A percentile compares a stretch with the other conserved stretches of the same genome.
These are phyloP conservation scores for Zarea fungicola DNA, from an alignment of 2,329 filamentous ascomycete genomes.

Conservation along the genomic window DNA sequence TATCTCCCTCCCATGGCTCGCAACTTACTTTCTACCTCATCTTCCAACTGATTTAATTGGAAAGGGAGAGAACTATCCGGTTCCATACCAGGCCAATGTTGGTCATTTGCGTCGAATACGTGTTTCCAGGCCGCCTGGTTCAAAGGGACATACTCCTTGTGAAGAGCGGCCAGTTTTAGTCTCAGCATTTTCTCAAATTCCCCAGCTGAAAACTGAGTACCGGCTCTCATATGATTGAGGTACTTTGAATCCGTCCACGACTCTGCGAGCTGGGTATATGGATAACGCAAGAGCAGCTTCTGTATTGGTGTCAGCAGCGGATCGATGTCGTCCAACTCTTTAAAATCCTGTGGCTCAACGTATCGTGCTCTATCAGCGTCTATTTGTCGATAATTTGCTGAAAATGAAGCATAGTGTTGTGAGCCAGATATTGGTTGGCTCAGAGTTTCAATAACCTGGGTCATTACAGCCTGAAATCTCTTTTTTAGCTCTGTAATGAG, in stretches of 20 bases:
- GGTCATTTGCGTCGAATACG: too few species aligned
- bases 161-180: neutral
- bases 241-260: neutral
- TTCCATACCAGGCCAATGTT: too few species aligned
- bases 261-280: neutral
- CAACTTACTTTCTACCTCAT: neutral
- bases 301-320: conserved; percentile 26
- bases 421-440: too few species aligned
- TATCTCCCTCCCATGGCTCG: neutral
- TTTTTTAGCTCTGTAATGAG: neutral
- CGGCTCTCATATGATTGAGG: too few species aligned
- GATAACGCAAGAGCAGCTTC: conserved; percentile 18
- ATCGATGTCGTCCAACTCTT: conserved; percentile 21
- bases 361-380: conserved; percentile 35
- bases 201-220: neutral
- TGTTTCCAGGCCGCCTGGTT: too few species aligned
- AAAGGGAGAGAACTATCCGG: too few species aligned
- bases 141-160: too few species aligned
- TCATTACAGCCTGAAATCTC: neutral
- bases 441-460: neutral
- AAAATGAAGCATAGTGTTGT: neutral
- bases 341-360: conserved; percentile 26
- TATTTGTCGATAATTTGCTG: neutral
- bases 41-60: neutral
- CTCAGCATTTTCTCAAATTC: neutral